Conservation (phyloP, 305 asterid genomes). For the Lippia alba region DNA sequence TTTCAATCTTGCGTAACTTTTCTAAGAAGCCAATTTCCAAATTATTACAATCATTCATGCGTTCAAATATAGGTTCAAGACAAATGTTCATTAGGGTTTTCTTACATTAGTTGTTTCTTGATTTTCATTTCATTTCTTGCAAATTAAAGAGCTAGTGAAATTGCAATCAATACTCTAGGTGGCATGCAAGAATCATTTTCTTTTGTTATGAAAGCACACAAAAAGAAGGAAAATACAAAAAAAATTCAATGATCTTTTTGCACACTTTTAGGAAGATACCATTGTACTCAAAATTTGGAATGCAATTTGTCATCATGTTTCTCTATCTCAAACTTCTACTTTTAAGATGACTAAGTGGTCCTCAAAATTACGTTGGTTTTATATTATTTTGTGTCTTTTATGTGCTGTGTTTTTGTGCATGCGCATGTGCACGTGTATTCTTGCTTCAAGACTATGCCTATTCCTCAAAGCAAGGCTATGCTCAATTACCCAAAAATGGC, state of each 20-base stretch:
- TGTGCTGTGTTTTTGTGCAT: constrained; percentile 38
- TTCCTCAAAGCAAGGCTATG: constrained; percentile 49
- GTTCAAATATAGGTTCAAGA: too few species aligned
- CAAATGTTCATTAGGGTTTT: too few species aligned
- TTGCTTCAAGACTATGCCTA: constrained; percentile 57
- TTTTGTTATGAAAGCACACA: background rate
- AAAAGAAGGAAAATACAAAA: background rate
- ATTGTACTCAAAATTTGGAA: constrained; percentile 32
- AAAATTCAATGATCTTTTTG: too few species aligned
- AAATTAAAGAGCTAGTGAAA: too few species aligned
- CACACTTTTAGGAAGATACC: constrained; percentile 33
- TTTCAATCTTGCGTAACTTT: background rate
- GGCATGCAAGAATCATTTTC: background rate
- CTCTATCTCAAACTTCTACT: constrained; percentile 42
- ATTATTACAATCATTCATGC: background rate
- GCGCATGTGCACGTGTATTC: constrained; percentile 68
- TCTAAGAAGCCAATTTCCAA: background rate
- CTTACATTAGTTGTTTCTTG: too few species aligned
- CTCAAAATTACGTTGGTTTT: constrained; percentile 40
- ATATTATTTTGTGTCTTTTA: constrained; percentile 30
- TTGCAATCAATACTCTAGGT: too few species aligned
- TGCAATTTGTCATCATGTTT: constrained; percentile 43
- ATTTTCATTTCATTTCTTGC: too few species aligned
- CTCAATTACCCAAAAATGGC: constrained; percentile 47
- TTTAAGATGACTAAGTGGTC: constrained; percentile 58